Evolutionary conservation across 2,329 filamentous ascomycete genomes (phyloP), one percentile per base, ranked within the genome.

Genomic region (Beauveria medogensis): DNA sequence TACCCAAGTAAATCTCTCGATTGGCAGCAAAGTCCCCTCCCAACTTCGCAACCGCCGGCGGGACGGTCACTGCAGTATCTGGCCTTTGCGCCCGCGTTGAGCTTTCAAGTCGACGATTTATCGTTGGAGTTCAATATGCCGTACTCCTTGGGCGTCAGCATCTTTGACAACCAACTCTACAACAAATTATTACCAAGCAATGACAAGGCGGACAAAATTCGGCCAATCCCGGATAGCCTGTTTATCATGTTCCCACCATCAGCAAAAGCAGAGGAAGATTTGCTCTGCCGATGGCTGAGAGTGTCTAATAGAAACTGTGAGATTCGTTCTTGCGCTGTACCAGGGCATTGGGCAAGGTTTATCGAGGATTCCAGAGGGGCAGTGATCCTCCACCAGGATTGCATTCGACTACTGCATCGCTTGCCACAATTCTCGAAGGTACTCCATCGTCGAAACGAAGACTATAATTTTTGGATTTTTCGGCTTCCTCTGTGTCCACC

Each of bases 321-420:
- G 20, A 71, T 84, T 10, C 77, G 73, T 34, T 74, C 71, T 7
- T 77, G 75, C 53, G 65, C 75, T 14, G 67, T 67, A 1, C 41
- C 73, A 6, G 81, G 81, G 1, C 72, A 78, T 9, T 85, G 82
- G 82, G 63, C 69, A 5, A 71, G 69, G 20, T 83, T 85, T 63
- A 34, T 69, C 9, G 69, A 68, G 20, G 62, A 65, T 3, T 60
- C 66, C 0, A 55, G 66, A 47, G 69, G 72, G 22, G 63, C 67
- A 54, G 67, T 82, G 12, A 76, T 83, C 41, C 68, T 82, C 3
- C 78, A 82, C 62, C 78, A 81, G 66, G 69, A 74, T 14, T 70
- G 71, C 5, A 63, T 74, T 10, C 72, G 70, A 66, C 68, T 68
- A 5, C 62, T 80, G 6, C 71, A 76, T 8, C 69, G 70, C 3